These are phyloP conservation scores for Suillus tomentosus DNA, from an alignment of 768 basidiomycete species.

Conservation along the genomic window DNA sequence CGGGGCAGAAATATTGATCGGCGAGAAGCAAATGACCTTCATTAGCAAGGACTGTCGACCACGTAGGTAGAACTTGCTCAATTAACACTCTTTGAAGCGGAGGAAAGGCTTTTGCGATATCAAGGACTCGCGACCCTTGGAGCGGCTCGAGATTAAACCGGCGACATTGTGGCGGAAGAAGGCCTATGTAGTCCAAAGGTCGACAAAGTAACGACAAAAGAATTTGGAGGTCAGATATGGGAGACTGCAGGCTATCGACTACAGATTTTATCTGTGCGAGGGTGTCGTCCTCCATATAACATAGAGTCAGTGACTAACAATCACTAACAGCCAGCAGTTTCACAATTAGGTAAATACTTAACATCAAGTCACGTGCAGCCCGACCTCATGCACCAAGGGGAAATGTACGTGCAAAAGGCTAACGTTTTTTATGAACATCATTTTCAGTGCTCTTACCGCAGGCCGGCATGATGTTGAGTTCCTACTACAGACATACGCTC, in stretches of 20 bases:
- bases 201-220: conserved; percentile 57
- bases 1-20: conserved; percentile 77
- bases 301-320: background rate
- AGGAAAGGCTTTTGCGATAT: conserved; percentile 41
- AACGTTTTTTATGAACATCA: background rate
- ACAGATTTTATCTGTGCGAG: conserved; percentile 37
- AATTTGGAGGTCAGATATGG: conserved; percentile 48
- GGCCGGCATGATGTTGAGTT: background rate
- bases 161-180: conserved; percentile 62
- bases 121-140: conserved; percentile 19
- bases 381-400: background rate
- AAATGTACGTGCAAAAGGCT: background rate
- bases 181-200: conserved; percentile 56
- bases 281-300: conserved; percentile 10
- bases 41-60: conserved; percentile 59
- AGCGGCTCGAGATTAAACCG: conserved; percentile 44
- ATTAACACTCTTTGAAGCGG: conserved; percentile 67
- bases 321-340: background rate
- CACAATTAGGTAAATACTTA: background rate
- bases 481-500: background rate
- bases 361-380: background rate
- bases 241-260: conserved; percentile 46
- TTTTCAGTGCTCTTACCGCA: background rate
- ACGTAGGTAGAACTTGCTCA: conserved; percentile 66
- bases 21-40: conserved; percentile 46